Conservation (phyloP, 2,329 filamentous ascomycete species). For the Epichloe brachyelytri region DNA sequence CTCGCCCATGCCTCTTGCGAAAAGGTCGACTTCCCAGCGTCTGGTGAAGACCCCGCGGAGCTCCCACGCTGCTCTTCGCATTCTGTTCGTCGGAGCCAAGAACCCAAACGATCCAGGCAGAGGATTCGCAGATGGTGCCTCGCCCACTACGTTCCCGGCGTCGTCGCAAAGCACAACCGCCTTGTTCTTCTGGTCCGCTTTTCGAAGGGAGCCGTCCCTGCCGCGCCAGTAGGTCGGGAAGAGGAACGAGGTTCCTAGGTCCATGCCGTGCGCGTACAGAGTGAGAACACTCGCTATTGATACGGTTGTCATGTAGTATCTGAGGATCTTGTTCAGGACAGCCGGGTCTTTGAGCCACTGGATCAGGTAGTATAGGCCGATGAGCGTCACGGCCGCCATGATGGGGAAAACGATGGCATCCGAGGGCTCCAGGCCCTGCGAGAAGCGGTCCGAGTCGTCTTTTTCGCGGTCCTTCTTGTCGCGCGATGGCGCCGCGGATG, state of each 20-base stretch:
- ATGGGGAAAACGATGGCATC: slow-evolving; percentile 81
- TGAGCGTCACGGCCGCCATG: slow-evolving; percentile 58
- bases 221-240: slow-evolving; percentile 60
- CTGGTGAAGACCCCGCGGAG: slow-evolving; percentile 35
- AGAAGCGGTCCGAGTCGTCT: slow-evolving; percentile 31
- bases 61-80: slow-evolving; percentile 29
- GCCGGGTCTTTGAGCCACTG: slow-evolving; percentile 76
- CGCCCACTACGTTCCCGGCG: slow-evolving; percentile 16
- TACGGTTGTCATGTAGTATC: slow-evolving; percentile 70
- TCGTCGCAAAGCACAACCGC: slow-evolving; percentile 25
- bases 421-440: slow-evolving; percentile 43
- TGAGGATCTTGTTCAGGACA: slow-evolving; percentile 69
- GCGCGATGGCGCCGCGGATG: slow-evolving; percentile 56
- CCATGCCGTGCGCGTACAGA: slow-evolving; percentile 59
- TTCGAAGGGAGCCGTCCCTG: slow-evolving; percentile 28
- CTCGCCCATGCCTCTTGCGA: slow-evolving; percentile 36
- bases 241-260: slow-evolving; percentile 50
- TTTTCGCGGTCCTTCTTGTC: slow-evolving; percentile 29
- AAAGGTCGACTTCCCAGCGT: slow-evolving; percentile 37
- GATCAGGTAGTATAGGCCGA: slow-evolving; percentile 74
- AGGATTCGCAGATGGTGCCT: slow-evolving; percentile 13
- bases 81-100: slow-evolving; percentile 17
- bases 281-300: slow-evolving; percentile 65
- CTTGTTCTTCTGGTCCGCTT: slow-evolving; percentile 28
- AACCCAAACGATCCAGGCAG: slow-evolving; percentile 21